Conservation (phyloP, 129 eudicot species). For the Helianthus annuus region HanXRQr2.0-SUNRISE NC_035438.2:6826769-6827268, state of each 20-base stretch:
- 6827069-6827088: constrained; percentile 51
- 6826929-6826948: background rate
- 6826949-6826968: too few relatives aligned
- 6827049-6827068: background rate
- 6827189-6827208: constrained; percentile 82
- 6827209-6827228: constrained; percentile 74
- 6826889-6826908: too few relatives aligned
- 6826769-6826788: too few relatives aligned
- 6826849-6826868: background rate
- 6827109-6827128: constrained; percentile 66
- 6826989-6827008: too few relatives aligned
- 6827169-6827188: constrained; percentile 84
- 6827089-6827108: constrained; percentile 62
- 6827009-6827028: too few relatives aligned
- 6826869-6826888: background rate
- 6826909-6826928: constrained; percentile 6
- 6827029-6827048: constrained; percentile 17
- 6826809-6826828: too few relatives aligned
- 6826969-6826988: too few relatives aligned
- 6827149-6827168: constrained; percentile 71
- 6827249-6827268: constrained; percentile 95
- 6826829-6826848: background rate
- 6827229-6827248: constrained; percentile 89
- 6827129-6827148: constrained; percentile 78
- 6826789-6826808: too few relatives aligned